Evolutionary conservation across 139 green algal genomes (phyloP).

Genomic region (Volvox reticuliferus): DNA sequence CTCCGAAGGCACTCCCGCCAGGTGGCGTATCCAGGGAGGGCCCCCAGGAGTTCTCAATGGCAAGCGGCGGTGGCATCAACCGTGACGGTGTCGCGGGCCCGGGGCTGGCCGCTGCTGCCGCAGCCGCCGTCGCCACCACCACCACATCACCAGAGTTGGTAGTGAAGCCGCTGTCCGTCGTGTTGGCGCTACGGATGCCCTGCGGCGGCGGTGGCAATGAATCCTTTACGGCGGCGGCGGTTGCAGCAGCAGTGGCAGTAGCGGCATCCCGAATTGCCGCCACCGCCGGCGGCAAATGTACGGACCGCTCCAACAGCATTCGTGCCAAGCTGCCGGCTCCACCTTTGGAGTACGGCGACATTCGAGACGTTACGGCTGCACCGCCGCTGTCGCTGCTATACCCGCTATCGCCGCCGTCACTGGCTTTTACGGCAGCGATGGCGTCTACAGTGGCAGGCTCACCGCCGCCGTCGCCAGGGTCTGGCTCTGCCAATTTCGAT

Average conservation of each 20-base stretch:
- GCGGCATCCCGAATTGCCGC: neutral
- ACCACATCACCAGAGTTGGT: neutral
- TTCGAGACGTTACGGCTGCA: no score
- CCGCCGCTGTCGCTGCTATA: neutral
- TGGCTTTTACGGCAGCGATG: neutral
- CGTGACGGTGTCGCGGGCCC: neutral
- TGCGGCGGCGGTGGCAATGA: no score
- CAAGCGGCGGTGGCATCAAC: neutral
- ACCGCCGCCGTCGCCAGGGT: no score
- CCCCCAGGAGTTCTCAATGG: neutral
- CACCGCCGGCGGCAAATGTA: neutral
- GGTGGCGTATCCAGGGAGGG: neutral
- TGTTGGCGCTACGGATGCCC: neutral
- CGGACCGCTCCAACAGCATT: neutral
- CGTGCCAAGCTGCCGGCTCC: neutral
- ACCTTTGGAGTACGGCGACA: neutral
- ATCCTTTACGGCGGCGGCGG: no score
- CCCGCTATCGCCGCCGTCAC: neutral
- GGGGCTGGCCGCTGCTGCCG: neutral
- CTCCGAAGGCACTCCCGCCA: neutral
- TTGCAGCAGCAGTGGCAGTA: neutral
- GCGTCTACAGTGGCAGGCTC: neutral
- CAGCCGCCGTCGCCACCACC: neutral
- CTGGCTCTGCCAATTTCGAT: no score
- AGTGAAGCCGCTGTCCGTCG: neutral